Percentiles rank a stretch among this genome's conserved stretches.
Evolutionary conservation across 2,329 filamentous ascomycete genomes (phyloP).

Genomic region (Diplocarpon mali): DNA sequence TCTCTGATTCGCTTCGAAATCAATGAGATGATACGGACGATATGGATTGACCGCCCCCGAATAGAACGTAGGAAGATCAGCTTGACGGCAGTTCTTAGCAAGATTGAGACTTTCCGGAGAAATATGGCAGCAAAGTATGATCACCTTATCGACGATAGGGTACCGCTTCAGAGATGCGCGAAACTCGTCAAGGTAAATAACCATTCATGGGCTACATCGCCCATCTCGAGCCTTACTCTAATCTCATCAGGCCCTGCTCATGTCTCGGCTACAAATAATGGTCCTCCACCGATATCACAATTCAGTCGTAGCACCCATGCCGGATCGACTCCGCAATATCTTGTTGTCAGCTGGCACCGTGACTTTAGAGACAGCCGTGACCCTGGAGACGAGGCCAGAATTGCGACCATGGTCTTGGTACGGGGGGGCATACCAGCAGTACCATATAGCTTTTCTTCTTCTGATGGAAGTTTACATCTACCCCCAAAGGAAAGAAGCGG

Average conservation of each 20-base stretch:
- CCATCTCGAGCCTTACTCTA: not conserved
- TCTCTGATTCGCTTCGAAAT: slow-evolving; percentile 60
- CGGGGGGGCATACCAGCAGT: slow-evolving; percentile 58
- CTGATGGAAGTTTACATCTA: slow-evolving; percentile 52
- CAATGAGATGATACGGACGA: slow-evolving; percentile 58
- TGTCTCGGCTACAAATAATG: slow-evolving; percentile 53
- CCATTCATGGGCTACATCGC: too few species aligned
- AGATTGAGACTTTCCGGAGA: slow-evolving; percentile 57
- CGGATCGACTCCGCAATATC: slow-evolving; percentile 51
- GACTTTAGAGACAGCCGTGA: slow-evolving; percentile 42
- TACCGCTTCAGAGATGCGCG: slow-evolving; percentile 52
- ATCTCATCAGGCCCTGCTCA: slow-evolving; percentile 37
- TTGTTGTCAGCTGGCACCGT: slow-evolving; percentile 49
- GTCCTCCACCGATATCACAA: slow-evolving; percentile 56
- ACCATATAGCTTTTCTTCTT: slow-evolving; percentile 58
- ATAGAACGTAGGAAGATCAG: slow-evolving; percentile 50
- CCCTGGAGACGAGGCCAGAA: slow-evolving; percentile 40
- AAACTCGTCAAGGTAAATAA: slow-evolving; percentile 43
- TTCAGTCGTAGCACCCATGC: slow-evolving; percentile 33
- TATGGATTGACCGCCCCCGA: slow-evolving; percentile 59
- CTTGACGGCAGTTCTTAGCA: slow-evolving; percentile 52
- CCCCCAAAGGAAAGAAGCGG: slow-evolving; percentile 37
- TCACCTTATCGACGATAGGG: slow-evolving; percentile 45
- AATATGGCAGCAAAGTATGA: slow-evolving; percentile 56
- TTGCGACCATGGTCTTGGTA: slow-evolving; percentile 60